Percentiles rank a stretch among this genome's conserved stretches.
Evolutionary conservation across 208 protist species (phyloP).

Genomic region (Crithidia expoeki): DNA sequence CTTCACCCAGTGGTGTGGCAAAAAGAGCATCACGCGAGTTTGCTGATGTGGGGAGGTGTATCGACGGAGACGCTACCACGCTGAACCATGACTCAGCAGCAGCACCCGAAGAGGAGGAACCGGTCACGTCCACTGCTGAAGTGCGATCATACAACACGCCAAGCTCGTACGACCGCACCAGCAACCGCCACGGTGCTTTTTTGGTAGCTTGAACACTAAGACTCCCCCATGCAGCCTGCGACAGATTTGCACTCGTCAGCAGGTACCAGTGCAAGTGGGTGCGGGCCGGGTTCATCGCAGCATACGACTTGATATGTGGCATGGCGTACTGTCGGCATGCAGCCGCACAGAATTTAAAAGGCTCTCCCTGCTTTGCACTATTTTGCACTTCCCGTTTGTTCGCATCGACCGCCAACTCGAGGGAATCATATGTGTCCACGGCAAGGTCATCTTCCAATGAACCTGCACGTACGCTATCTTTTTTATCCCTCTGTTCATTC

Average conservation of each 20-base stretch:
- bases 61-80: slow-evolving; percentile 42
- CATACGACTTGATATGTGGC: slow-evolving; percentile 91
- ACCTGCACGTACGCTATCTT: not conserved
- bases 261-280: slow-evolving; percentile 67
- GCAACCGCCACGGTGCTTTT: slow-evolving; percentile 19
- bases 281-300: slow-evolving; percentile 31
- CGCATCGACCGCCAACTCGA: slow-evolving; percentile 18
- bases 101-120: not conserved
- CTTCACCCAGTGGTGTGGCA: slow-evolving; percentile 20
- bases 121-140: slow-evolving; percentile 24
- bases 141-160: slow-evolving; percentile 78
- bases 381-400: slow-evolving; percentile 2
- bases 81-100: slow-evolving; percentile 21
- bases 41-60: slow-evolving; percentile 32
- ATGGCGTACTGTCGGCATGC: slow-evolving; percentile 34
- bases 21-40: slow-evolving; percentile 29
- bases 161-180: slow-evolving; percentile 83
- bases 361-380: not conserved
- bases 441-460: not conserved
- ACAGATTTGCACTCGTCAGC: slow-evolving; percentile 87
- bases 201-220: slow-evolving; percentile 15
- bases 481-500: not conserved
- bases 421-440: not conserved
- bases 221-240: slow-evolving; percentile 84
- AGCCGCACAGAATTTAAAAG: not conserved